Percentiles rank a stretch among this genome's conserved stretches.
These are phyloP conservation scores for Collybiopsis confluens DNA, from an alignment of 768 basidiomycete species.

Conservation along the genomic window DNA sequence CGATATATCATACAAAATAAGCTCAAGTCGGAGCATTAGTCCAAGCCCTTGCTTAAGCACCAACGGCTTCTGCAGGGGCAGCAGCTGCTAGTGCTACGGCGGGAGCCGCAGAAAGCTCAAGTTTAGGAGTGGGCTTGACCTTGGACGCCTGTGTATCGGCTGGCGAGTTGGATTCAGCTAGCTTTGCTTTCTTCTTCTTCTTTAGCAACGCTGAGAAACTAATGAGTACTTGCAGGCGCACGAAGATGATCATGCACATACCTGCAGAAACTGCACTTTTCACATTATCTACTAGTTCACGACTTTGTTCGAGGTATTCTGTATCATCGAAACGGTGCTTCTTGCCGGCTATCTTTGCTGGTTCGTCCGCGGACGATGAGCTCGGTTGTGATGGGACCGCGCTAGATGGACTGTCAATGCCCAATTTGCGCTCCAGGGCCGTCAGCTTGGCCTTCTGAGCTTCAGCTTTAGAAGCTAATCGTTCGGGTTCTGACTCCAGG, in stretches of 20 bases:
- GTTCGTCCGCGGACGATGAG: conserved; percentile 28
- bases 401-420: conserved; percentile 42
- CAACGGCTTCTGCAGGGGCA: conserved; percentile 5
- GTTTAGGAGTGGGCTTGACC: conserved; percentile 3
- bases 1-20: too few relatives aligned
- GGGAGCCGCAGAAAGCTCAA: not conserved
- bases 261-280: conserved; percentile 87
- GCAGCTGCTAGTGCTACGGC: not conserved
- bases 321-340: conserved; percentile 92
- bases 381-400: conserved; percentile 29
- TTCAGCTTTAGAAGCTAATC: conserved; percentile 73
- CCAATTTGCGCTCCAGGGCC: conserved; percentile 78
- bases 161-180: conserved; percentile 19
- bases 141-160: conserved; percentile 8
- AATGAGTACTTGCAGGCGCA: conserved; percentile 10
- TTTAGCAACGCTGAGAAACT: conserved; percentile 59
- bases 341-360: conserved; percentile 57
- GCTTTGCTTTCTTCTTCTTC: conserved; percentile 72
- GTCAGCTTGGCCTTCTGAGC: conserved; percentile 81
- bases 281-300: conserved; percentile 87
- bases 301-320: conserved; percentile 87
- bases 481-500: conserved; percentile 78
- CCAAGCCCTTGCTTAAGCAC: too few relatives aligned
- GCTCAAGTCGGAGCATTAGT: too few relatives aligned
- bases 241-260: conserved; percentile 31